phyloP scores from a whole-genome alignment of 768 basidiomycete species.

The Mycena rebaudengoi region DNA sequence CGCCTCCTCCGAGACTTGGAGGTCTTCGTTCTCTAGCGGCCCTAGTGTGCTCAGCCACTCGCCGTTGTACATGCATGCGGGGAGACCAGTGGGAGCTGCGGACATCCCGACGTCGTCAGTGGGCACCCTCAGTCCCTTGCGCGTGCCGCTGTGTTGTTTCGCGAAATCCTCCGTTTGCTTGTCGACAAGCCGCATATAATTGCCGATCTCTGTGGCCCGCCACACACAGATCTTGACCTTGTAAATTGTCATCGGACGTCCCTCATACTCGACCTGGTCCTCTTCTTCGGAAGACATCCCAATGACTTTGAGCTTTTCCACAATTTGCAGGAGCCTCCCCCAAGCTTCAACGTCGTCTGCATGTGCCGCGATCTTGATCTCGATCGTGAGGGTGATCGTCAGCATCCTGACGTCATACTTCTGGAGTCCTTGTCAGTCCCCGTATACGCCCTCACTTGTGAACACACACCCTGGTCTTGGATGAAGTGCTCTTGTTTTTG shows the following conservation, averaged over 20 bases:
- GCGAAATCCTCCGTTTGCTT: background rate
- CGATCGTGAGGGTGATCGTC: background rate
- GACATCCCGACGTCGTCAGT: background rate
- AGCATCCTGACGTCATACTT: background rate
- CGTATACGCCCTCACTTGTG: background rate
- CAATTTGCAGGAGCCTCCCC: background rate
- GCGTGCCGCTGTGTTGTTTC: background rate
- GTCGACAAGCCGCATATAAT: conserved; percentile 4
- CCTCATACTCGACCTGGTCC: background rate
- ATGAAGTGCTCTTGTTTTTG: background rate
- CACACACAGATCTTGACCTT: conserved; percentile 6
- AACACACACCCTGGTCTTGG: background rate
- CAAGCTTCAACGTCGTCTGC: background rate
- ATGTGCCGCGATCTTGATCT: background rate
- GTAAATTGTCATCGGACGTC: background rate
- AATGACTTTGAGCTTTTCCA: background rate
- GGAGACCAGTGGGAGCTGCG: conserved; percentile 5
- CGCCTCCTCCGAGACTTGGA: background rate
- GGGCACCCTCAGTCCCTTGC: background rate
- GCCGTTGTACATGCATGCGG: background rate
- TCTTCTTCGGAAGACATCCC: conserved; percentile 18
- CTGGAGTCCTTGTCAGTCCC: background rate
- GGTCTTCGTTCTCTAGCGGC: background rate
- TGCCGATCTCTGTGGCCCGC: conserved; percentile 2
- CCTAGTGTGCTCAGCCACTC: background rate